These are phyloP conservation scores for Phytophthora hybrid DNA, from an alignment of 352 stramenopile genomes.

Conservation along the genomic window DNA sequence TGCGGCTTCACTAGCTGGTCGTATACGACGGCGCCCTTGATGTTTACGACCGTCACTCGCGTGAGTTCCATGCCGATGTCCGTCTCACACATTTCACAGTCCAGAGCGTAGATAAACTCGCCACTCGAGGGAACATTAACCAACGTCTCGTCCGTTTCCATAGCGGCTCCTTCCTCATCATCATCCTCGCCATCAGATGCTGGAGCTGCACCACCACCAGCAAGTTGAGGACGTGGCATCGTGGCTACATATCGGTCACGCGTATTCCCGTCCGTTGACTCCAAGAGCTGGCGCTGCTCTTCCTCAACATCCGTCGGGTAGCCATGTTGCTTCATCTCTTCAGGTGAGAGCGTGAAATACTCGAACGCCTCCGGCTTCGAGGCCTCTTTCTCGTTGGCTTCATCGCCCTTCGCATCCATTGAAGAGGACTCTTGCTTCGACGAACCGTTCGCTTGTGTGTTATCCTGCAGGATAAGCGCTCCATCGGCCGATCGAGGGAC, in stretches of 20 bases:
- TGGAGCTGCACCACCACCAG: constrained; percentile 8
- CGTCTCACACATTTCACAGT: constrained; percentile 93
- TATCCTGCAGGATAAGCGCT: constrained; percentile 38
- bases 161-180: constrained; percentile 25
- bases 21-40: constrained; percentile 68
- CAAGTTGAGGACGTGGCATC: constrained; percentile 36
- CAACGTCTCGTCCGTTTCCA: constrained; percentile 38
- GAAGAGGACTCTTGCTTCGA: constrained; percentile 16
- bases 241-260: constrained; percentile 71
- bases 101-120: constrained; percentile 71
- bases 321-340: constrained; percentile 76
- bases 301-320: constrained; percentile 69
- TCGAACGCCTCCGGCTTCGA: constrained; percentile 35
- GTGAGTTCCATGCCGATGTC: constrained; percentile 87
- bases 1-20: constrained; percentile 87
- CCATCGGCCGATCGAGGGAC: constrained; percentile 62
- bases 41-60: constrained; percentile 81
- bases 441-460: constrained; percentile 9
- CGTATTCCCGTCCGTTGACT: constrained; percentile 55
- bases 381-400: constrained; percentile 9
- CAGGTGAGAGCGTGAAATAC: constrained; percentile 69
- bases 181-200: constrained; percentile 10
- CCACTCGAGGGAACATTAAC: constrained; percentile 11
- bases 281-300: constrained; percentile 67
- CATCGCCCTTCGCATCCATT: constrained; percentile 17